Conservation (phyloP, 352 stramenopile species). For the Phytophthora foliorum region DNA sequence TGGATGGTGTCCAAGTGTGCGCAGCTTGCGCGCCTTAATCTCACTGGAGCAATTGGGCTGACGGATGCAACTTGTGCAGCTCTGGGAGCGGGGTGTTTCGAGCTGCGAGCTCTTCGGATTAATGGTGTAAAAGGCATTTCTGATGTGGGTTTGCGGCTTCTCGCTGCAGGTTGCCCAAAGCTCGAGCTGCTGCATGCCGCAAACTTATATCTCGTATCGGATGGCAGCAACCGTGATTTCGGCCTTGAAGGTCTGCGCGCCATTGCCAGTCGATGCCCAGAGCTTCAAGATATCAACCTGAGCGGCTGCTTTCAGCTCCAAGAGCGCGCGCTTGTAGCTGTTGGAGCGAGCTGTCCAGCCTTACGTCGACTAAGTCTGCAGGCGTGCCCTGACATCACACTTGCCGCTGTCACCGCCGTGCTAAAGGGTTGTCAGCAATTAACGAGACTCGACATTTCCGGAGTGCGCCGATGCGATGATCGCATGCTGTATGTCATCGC, state of each 20-base stretch:
- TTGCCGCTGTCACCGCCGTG: slow-evolving; percentile 70
- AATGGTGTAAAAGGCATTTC: slow-evolving; percentile 80
- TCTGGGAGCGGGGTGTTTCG: slow-evolving; percentile 47
- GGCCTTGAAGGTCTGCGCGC: slow-evolving; percentile 93
- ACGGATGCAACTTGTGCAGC: slow-evolving; percentile 82
- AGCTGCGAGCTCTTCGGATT: slow-evolving; percentile 55
- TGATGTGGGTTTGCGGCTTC: slow-evolving; percentile 84
- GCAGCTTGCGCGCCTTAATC: slow-evolving; percentile 78
- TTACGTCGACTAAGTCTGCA: slow-evolving; percentile 83
- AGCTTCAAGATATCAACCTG: slow-evolving; percentile 67
- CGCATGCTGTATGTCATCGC: slow-evolving; percentile 64
- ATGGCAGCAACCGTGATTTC: slow-evolving; percentile 94
- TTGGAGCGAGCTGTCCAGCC: slow-evolving; percentile 64
- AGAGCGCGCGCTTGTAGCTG: slow-evolving; percentile 79
- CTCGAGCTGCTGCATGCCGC: slow-evolving; percentile 79
- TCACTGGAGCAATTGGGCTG: slow-evolving; percentile 86
- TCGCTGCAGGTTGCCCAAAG: slow-evolving; percentile 85
- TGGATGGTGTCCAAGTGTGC: slow-evolving; percentile 90
- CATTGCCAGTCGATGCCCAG: slow-evolving; percentile 66
- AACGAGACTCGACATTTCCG: slow-evolving; percentile 60
- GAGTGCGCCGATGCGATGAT: slow-evolving; percentile 68
- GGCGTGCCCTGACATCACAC: slow-evolving; percentile 85
- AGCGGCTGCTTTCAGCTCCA: slow-evolving; percentile 87
- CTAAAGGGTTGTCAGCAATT: slow-evolving; percentile 63
- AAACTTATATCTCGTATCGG: slow-evolving; percentile 92